Evolutionary conservation across 2,329 filamentous ascomycete species (phyloP), one percentile per base, ranked within the genome.

Genomic region (Graphilbum sp.): DNA sequence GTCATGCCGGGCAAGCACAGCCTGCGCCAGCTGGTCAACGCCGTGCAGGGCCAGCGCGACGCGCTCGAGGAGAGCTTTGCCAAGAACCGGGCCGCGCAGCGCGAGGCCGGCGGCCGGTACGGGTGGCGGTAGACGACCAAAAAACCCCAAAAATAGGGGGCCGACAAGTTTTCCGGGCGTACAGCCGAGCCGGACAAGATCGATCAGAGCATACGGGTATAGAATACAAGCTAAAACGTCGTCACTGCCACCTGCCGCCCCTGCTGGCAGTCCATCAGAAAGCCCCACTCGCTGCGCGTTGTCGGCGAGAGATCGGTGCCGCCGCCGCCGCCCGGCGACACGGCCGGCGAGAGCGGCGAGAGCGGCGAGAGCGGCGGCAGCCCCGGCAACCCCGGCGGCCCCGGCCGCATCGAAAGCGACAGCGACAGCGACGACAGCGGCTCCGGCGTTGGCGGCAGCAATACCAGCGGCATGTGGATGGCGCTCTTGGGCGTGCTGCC

Each of bases 1-100:
- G 79, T 94, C 52, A 77, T 83, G 19, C 81, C 86, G 4, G 83
- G 85, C 42, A 95, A 95, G 62, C 86, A 95, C 59, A 92, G 72
- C 50, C 64, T 96, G 55, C 77, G 79, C 52, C 86, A 94, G 61
- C 66, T 96, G 49, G 81, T 96, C 47, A 85, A 75, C 56, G 80
- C 80, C 43, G 87, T 83, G 20, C 75, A 75, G 47, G 82, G 68
- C 44, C 86, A 96, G 59, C 76, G 77, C 52, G 85, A 93, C 11
- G 86, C 85, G 3, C 61, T 95, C 47, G 86, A 95, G 58, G 88
- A 23, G 21, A 88, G 35, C 54, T 95, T 94, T 62, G 84, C 85
- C 15, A 65, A 76, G 46, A 82, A 84, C 4, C 77, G 72, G 60
- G 72, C 69, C 49, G 92, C 87, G 52, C 76, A 83, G 55, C 78